Evolutionary conservation across 2,329 filamentous ascomycete genomes (phyloP), one percentile per base, ranked within the genome.

Genomic region (Fusarium sarcochroum): DNA sequence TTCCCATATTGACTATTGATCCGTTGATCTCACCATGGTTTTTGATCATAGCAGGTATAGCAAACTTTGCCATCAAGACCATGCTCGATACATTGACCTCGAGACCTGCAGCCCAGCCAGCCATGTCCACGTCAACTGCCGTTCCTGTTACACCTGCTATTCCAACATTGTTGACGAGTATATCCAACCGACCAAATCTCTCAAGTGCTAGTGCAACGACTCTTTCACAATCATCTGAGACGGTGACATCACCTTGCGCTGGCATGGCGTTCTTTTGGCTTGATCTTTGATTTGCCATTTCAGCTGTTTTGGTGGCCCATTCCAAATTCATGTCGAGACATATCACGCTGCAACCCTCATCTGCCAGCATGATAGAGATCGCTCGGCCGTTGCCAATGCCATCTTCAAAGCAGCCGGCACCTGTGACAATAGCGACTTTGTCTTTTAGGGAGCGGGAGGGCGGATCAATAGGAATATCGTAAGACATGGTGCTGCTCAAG

Each of bases 151-250:
- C 84, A 0, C 90, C 90, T 6, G 82, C 81, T 20, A 91, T 79
- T 0, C 90, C 90, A 3, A 91, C 89, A 57, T 87, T 88, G 71
- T 91, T 91, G 35, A 91, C 80, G 1, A 91, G 78, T 41, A 91
- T 88, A 69, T 91, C 88, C 3, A 91, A 66, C 3, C 86, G 79
- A 1, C 87, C 87, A 66, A 86, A 91, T 2, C 75, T 69, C 3
- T 79, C 61, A 1, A 88, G 15, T 0, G 88, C 83, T 0, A 74
- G 57, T 0, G 80, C 63, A 8, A 84, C 77, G 3, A 79, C 76
- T 1, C 61, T 67, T 49, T 84, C 77, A 70, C 88, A 91, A 54
- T 89, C 86, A 0, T 58, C 57, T 17, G 83, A 80, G 1, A 77
- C 76, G 0, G 87, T 89, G n/a, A 91, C 86, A 66, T 91, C 85